Conservation (phyloP, 2,329 filamentous ascomycete species). For the Tolypocladium ovalisporum region DNA sequence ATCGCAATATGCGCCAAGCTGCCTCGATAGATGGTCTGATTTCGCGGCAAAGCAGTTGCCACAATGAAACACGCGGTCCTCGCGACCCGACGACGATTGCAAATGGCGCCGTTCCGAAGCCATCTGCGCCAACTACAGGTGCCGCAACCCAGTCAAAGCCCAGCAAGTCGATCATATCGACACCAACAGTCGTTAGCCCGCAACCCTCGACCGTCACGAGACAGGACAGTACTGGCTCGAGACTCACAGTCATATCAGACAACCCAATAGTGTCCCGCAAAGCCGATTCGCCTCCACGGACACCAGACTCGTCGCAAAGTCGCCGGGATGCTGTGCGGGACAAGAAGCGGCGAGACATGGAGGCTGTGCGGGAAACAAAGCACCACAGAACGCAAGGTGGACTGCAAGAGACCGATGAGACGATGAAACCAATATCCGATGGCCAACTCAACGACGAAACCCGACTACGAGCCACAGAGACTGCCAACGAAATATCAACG, state of each 20-base stretch:
- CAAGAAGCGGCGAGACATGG: slow-evolving; percentile 28
- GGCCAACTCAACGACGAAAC: not conserved
- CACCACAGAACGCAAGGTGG: slow-evolving; percentile 7
- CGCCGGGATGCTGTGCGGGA: slow-evolving; percentile 27
- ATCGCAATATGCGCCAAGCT: slow-evolving; percentile 3
- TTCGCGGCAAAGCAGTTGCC: slow-evolving; percentile 2
- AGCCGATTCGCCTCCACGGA: slow-evolving; percentile 6
- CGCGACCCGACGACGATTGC: not conserved
- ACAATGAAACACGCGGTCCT: not conserved
- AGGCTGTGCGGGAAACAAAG: slow-evolving; percentile 17
- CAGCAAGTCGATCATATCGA: not conserved
- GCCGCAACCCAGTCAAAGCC: not conserved
- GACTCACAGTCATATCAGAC: slow-evolving; percentile 4
- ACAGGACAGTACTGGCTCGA: not conserved
- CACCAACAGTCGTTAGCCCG: not conserved
- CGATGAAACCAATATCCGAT: not conserved
- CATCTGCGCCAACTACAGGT: not conserved
- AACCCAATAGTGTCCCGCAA: slow-evolving; percentile 9
- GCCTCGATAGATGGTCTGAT: slow-evolving; percentile 13
- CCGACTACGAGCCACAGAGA: not conserved
- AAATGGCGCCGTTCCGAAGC: not conserved
- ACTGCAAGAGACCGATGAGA: not conserved
- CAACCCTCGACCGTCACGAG: not conserved
- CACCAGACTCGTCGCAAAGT: slow-evolving; percentile 14
- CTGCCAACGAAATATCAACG: not conserved